Base-by-base conservation (phyloP, 345 rosid species). In the Pistacia atlantica region DNA sequence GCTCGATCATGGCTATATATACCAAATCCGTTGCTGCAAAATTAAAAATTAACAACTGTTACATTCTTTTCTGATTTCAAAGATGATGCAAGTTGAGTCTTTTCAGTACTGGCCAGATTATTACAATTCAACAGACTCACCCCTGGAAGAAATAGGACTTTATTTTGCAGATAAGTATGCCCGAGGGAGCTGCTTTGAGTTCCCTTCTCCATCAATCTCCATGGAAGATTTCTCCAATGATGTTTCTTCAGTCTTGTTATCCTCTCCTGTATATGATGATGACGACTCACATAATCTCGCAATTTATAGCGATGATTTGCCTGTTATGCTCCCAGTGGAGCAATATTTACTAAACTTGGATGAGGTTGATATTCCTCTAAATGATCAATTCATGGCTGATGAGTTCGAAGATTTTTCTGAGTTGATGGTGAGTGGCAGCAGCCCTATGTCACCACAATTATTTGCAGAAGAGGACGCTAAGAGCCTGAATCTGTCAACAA, bases 61-160 rank as follows among this genome's bases (percentile, higher is more conserved):
- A 7, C 45, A 68, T 63, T 80, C 56, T 57, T 55, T 14, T 33
- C 70, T 46, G 67, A 38, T 10, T 52, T 64, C 52, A 59, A 20
- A 75, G 45, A 70, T 65, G 37, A 65, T 73, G 73, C 66, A 69
- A 68, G 62, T 59, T 67, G 84, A 75, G 75, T 45, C 67, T 18
- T 46, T 56, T 60, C 73, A 75, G 38, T 52, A 37, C 3, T 66
- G 72, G 82, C 74, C 59, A 57, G 76, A 33, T 67, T 66, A 31
- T 46, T 66, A 74, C 75, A 62, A 17, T 13, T 4, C 71, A 10
- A 28, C 61, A 22, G 79, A 37, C 35, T 68, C 61, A 18, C 3
- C 76, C 22, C 10, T 61, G 61, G 81, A 75, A 69, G 78, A 74
- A 69, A 38, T n/a, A n/a, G 86, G 72, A 10, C 49, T 81, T 35